A percentile compares a stretch with the other conserved stretches of the same genome.
Conservation (phyloP, 148 eudicot genomes). For the Nepenthes gracilis region DNA sequence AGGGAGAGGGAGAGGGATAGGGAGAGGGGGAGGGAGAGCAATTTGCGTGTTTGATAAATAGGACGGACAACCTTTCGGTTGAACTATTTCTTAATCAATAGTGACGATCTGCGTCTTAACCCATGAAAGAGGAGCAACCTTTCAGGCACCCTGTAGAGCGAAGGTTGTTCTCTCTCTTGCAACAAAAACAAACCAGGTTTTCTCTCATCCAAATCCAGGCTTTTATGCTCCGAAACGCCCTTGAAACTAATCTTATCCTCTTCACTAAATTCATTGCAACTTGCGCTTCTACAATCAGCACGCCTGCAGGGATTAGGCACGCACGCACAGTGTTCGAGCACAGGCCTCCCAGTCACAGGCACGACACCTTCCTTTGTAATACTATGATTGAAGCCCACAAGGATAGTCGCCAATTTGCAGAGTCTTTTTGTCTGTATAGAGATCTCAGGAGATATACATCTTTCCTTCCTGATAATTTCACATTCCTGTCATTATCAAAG, state of each 20-base stretch:
- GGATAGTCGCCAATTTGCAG: constrained; percentile 25
- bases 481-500: constrained; percentile 46
- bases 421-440: constrained; percentile 32
- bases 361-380: constrained; percentile 51
- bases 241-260: constrained; percentile 41
- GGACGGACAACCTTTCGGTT: neutral
- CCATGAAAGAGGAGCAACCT: neutral
- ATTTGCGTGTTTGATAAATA: constrained; percentile 11
- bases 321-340: constrained; percentile 65
- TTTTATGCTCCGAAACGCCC: constrained; percentile 39
- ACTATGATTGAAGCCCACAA: constrained; percentile 48
- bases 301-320: constrained; percentile 16
- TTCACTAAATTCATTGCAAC: constrained; percentile 45
- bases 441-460: constrained; percentile 22
- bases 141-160: constrained; percentile 46
- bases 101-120: too few relatives aligned
- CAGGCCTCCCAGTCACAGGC: constrained; percentile 20
- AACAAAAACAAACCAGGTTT: constrained; percentile 18
- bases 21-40: neutral
- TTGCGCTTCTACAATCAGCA: constrained; percentile 10
- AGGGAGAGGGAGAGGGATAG: neutral
- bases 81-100: too few relatives aligned
- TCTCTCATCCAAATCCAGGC: constrained; percentile 67
- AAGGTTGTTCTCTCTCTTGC: constrained; percentile 43
- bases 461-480: constrained; percentile 53